Percentiles rank a stretch among this genome's conserved stretches.
Evolutionary conservation across 2,329 filamentous ascomycete species (phyloP).

Genomic region (Ophiostoma montium): DNA sequence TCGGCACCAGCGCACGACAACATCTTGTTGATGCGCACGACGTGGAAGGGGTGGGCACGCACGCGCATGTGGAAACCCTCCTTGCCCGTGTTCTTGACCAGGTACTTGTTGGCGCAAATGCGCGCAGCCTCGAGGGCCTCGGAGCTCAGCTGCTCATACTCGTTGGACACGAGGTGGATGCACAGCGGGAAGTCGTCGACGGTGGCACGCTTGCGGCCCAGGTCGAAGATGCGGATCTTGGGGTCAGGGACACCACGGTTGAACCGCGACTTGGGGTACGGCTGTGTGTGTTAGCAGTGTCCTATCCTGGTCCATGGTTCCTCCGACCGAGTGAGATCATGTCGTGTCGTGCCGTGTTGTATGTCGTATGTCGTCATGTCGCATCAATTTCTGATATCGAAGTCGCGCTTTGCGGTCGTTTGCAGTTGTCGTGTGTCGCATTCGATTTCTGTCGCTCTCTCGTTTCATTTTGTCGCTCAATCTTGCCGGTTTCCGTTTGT

Average conservation of each 20-base stretch:
- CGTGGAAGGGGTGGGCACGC: slow-evolving; percentile 97
- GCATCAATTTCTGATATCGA: neutral
- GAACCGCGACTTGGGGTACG: slow-evolving; percentile 99
- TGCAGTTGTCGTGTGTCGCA: neutral
- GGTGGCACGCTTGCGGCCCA: slow-evolving; percentile 94
- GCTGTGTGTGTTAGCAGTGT: slow-evolving; percentile 36
- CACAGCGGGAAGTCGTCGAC: slow-evolving; percentile 99
- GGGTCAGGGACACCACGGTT: slow-evolving; percentile 93
- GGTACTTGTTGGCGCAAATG: slow-evolving; percentile 94
- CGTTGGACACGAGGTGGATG: slow-evolving; percentile 99
- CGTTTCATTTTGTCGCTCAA: no score
- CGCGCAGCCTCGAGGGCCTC: slow-evolving; percentile 98
- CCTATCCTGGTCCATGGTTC: neutral
- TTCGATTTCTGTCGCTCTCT: no score
- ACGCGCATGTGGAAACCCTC: slow-evolving; percentile 62
- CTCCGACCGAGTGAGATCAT: neutral
- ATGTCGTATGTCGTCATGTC: neutral
- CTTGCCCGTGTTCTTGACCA: slow-evolving; percentile 59
- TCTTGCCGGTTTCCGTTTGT: neutral
- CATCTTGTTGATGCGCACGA: slow-evolving; percentile 99
- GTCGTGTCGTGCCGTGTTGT: neutral
- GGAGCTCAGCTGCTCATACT: slow-evolving; percentile 99
- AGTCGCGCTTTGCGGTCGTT: neutral
- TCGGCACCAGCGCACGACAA: slow-evolving; percentile 99
- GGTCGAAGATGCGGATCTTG: slow-evolving; percentile 94